Evolutionary conservation across 805 yeast genomes (phyloP), one percentile per base, ranked within the genome.

Genomic region (Candida saitoana): DNA sequence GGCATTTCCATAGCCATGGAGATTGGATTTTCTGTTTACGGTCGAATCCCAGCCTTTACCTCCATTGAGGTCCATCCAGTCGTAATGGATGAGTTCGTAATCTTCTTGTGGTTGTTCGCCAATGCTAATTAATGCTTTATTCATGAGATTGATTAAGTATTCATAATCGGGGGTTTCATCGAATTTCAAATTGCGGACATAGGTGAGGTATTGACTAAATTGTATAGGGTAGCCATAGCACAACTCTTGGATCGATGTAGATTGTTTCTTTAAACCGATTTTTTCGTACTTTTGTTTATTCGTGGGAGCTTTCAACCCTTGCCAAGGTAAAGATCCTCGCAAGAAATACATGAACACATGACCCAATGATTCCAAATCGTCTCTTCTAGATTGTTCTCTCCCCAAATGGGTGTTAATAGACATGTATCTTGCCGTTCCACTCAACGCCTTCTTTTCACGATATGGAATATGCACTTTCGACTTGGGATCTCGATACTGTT

Each of bases 341-440:
- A 91, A 66, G 65, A 93, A 93, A 67, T 93, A 93, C 72, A 93
- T 86, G 58, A 93, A 88, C 6, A 93, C 99, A 63, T 93, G 97
- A 25, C 97, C 99, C 58, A 93, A 74, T 42, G 96, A 87, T 69
- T 93, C 99, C 58, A 93, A 76, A 66, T 93, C 99, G 59, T 93
- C 99, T 56, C 99, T 77, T 61, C 99, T 82, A 56, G 87, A 82
- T 71, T 93, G 99, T 65, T 93, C 99, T 56, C 97, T 80, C 38
- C 99, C 99, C 55, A 93, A 70, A 66, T 93, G 99, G 7, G 99
- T 93, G 69, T 93, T 93, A 51, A 93, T 90, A 22, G 95, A 84
- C 97, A 93, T 93, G 69, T 93, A 93, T 56, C 99, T 76, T n/a
- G 98, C 99, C 2, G 99, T 93, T 38, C 99, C 99, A 62, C 96